A percentile compares a stretch with the other conserved stretches of the same genome.
These are phyloP conservation scores for Aspergillus tubingensis DNA, from an alignment of 2,329 filamentous ascomycete species.

Conservation along the genomic window DNA sequence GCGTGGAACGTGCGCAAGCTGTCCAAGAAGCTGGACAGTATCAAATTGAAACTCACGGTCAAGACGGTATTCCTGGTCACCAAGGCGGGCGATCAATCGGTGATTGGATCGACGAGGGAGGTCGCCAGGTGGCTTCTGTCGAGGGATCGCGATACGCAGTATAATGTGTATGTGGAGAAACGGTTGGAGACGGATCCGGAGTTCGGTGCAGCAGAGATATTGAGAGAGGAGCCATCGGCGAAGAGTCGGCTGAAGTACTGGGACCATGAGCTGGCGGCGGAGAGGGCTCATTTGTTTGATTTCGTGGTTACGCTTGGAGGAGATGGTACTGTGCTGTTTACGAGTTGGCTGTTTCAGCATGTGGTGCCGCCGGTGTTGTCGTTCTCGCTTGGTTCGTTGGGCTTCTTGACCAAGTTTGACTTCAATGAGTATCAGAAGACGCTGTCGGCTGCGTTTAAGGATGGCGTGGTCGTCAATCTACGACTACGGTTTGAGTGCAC, in stretches of 20 bases:
- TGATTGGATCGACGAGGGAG: constrained; percentile 76
- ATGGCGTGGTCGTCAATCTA: constrained; percentile 86
- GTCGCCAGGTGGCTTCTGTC: constrained; percentile 79
- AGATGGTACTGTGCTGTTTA: constrained; percentile 95
- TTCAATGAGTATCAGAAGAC: constrained; percentile 73
- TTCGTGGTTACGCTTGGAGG: constrained; percentile 90
- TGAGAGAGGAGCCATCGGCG: constrained; percentile 61
- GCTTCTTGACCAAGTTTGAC: constrained; percentile 96
- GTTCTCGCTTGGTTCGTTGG: constrained; percentile 86
- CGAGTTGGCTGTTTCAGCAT: constrained; percentile 94
- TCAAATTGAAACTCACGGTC: constrained; percentile 79
- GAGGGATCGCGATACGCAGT: constrained; percentile 65
- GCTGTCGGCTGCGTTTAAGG: constrained; percentile 69
- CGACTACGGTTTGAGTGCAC: constrained; percentile 90
- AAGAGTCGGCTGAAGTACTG: constrained; percentile 73
- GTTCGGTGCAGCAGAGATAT: constrained; percentile 72
- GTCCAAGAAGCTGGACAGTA: constrained; percentile 79
- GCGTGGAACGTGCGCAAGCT: constrained; percentile 92
- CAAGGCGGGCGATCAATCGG: constrained; percentile 82
- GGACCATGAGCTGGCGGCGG: constrained; percentile 75
- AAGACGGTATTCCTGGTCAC: constrained; percentile 83
- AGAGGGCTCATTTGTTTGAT: constrained; percentile 84
- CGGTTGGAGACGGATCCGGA: constrained; percentile 68
- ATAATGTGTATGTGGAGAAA: constrained; percentile 80
- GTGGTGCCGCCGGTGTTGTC: constrained; percentile 92